Evolutionary conservation across 176 grass and related monocot species (phyloP).

Genomic region (Triticum dicoccoides): DNA sequence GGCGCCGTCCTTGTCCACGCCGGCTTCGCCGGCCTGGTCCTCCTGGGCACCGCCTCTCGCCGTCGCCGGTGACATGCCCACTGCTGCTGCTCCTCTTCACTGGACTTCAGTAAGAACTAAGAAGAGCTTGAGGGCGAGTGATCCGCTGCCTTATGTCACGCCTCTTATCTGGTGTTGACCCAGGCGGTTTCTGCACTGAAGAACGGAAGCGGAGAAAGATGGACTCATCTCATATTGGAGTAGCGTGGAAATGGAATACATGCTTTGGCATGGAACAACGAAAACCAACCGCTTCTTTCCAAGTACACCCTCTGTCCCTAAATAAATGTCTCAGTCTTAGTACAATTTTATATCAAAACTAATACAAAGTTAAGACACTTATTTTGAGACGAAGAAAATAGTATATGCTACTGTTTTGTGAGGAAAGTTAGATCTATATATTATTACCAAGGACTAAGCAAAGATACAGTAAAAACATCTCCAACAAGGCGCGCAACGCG

Average conservation of each 20-base stretch:
- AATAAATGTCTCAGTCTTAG: too few relatives aligned
- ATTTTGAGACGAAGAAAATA: too few relatives aligned
- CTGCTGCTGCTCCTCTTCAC: background rate
- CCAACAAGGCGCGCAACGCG: too few relatives aligned
- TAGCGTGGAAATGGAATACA: background rate
- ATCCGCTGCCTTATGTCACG: background rate
- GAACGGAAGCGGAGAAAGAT: background rate
- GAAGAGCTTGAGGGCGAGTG: background rate
- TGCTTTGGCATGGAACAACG: background rate
- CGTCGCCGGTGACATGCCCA: background rate
- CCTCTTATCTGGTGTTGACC: constrained; percentile 6
- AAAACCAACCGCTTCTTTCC: background rate
- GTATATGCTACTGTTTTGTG: background rate
- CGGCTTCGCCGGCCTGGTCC: background rate
- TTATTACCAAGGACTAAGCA: background rate
- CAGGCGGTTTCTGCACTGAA: background rate
- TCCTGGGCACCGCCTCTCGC: constrained; percentile 12
- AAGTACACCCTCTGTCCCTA: too few relatives aligned
- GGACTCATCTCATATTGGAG: background rate
- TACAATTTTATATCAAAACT: too few relatives aligned
- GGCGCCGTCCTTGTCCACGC: background rate
- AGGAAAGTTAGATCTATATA: background rate
- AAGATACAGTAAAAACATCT: background rate
- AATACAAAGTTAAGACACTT: too few relatives aligned
- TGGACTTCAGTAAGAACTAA: background rate